phyloP scores from a whole-genome alignment of 768 basidiomycete genomes.

The Hypsizygus marmoreus region DNA sequence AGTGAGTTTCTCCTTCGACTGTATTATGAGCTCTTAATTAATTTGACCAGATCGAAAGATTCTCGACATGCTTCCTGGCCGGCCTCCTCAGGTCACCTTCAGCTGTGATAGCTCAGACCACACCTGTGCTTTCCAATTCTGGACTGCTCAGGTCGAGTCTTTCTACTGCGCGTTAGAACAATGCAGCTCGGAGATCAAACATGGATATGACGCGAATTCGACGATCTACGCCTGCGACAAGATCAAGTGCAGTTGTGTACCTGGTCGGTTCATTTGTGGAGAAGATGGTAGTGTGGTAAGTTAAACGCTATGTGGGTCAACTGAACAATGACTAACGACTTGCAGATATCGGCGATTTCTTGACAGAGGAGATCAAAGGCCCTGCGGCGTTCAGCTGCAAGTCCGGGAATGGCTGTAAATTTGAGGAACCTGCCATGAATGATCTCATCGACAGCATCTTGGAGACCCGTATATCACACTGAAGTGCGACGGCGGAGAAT shows the following conservation, averaged over 20 bases:
- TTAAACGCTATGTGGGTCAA: constrained; percentile 12
- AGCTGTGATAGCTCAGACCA: constrained; percentile 68
- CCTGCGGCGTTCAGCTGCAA: constrained; percentile 86
- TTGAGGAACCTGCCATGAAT: constrained; percentile 98
- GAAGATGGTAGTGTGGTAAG: constrained; percentile 93
- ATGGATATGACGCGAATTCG: constrained; percentile 65
- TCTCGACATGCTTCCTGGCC: constrained; percentile 83
- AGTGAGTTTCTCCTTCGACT: constrained; percentile 54
- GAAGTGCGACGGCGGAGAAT: constrained; percentile 87
- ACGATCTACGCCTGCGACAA: constrained; percentile 82
- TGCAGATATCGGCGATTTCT: constrained; percentile 91
- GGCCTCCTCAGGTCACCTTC: constrained; percentile 96
- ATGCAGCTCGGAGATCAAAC: constrained; percentile 52
- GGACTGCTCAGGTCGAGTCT: constrained; percentile 92
- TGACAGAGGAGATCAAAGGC: constrained; percentile 86
- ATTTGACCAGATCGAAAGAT: constrained; percentile 83
- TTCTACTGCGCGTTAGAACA: constrained; percentile 89
- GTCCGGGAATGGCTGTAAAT: constrained; percentile 73
- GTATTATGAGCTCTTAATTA: background rate
- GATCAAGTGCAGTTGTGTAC: constrained; percentile 91
- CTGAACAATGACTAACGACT: background rate
- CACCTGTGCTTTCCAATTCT: constrained; percentile 95
- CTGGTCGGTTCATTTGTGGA: constrained; percentile 91
- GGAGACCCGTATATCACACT: constrained; percentile 90
- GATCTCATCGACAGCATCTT: constrained; percentile 91